A percentile compares a stretch with the other conserved stretches of the same genome.
phyloP scores from a whole-genome alignment of 176 grass and related monocot genomes.

The Phoenix roebelenii region DNA sequence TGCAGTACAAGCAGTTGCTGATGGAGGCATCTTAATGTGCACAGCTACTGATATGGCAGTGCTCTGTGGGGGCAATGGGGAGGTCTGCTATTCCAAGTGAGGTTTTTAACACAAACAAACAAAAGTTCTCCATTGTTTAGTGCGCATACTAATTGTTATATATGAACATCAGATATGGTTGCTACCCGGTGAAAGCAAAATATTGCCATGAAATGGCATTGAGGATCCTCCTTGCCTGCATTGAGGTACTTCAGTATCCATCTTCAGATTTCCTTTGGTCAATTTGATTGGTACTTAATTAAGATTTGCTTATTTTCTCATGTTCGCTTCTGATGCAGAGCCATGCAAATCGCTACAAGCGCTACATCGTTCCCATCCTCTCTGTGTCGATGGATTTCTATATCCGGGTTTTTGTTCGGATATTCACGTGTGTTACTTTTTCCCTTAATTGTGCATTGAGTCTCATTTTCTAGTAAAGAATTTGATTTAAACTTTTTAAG shows the following conservation, averaged over 20 bases:
- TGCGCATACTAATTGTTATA: slow-evolving; percentile 18
- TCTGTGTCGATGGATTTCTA: slow-evolving; percentile 98
- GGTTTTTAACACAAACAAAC: slow-evolving; percentile 2
- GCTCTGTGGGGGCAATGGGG: slow-evolving; percentile 84
- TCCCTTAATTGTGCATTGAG: background rate
- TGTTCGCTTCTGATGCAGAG: slow-evolving; percentile 53
- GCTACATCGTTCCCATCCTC: slow-evolving; percentile 89
- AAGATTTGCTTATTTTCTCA: background rate
- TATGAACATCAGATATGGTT: slow-evolving; percentile 69
- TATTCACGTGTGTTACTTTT: slow-evolving; percentile 69
- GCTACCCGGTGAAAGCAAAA: slow-evolving; percentile 85
- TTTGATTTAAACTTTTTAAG: background rate
- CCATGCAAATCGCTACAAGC: slow-evolving; percentile 97
- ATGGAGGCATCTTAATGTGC: slow-evolving; percentile 91
- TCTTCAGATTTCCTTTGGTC: too few relatives aligned
- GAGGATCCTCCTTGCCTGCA: slow-evolving; percentile 95
- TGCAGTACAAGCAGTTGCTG: slow-evolving; percentile 79
- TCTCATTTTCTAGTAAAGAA: background rate
- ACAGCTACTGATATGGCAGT: slow-evolving; percentile 99
- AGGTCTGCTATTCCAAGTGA: slow-evolving; percentile 98
- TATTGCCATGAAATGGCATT: slow-evolving; percentile 99
- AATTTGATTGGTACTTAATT: too few relatives aligned
- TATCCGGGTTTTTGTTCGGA: slow-evolving; percentile 94
- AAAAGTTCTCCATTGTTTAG: slow-evolving; percentile 6
- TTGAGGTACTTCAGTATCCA: slow-evolving; percentile 48